These are phyloP conservation scores for Moesziomyces sp. DNA, from an alignment of 1,284 basidiomycete genomes.

Conservation along the genomic window DNA sequence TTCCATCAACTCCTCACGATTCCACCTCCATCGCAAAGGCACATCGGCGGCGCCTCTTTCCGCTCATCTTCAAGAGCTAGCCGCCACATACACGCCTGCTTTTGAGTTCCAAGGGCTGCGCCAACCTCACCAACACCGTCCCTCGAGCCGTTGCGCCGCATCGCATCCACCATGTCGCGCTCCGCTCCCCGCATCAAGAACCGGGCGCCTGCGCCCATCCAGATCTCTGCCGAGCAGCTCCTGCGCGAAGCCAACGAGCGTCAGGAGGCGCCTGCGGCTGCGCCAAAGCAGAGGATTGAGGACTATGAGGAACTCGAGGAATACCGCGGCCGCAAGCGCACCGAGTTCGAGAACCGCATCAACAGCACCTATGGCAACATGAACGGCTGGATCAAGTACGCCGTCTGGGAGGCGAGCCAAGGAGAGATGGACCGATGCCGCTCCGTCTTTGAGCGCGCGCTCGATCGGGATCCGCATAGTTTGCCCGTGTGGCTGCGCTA, in stretches of 20 bases:
- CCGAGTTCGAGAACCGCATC: constrained; percentile 96
- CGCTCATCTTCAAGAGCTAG: neutral
- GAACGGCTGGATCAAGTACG: constrained; percentile 73
- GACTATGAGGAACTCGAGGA: constrained; percentile 97
- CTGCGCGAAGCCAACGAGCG: constrained; percentile 96
- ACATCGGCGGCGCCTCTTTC: neutral
- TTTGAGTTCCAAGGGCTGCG: no score
- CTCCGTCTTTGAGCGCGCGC: constrained; percentile 93
- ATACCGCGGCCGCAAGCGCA: constrained; percentile 91
- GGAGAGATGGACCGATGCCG: constrained; percentile 78
- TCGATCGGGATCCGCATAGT: constrained; percentile 91
- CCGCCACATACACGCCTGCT: no score
- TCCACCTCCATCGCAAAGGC: neutral
- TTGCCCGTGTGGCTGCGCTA: constrained; percentile 94
- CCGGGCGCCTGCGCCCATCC: constrained; percentile 88
- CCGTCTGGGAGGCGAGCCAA: constrained; percentile 86
- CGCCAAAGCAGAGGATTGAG: constrained; percentile 73
- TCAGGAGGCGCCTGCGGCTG: constrained; percentile 86
- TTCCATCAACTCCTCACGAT: neutral
- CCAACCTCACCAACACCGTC: neutral
- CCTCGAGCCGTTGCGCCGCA: constrained; percentile 9
- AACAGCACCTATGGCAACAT: constrained; percentile 83
- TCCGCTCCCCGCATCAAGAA: constrained; percentile 82
- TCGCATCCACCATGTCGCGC: constrained; percentile 51
- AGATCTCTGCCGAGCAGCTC: constrained; percentile 98